phyloP scores from a whole-genome alignment of 805 yeast species.

The Barnettozyma pratensis region DNA sequence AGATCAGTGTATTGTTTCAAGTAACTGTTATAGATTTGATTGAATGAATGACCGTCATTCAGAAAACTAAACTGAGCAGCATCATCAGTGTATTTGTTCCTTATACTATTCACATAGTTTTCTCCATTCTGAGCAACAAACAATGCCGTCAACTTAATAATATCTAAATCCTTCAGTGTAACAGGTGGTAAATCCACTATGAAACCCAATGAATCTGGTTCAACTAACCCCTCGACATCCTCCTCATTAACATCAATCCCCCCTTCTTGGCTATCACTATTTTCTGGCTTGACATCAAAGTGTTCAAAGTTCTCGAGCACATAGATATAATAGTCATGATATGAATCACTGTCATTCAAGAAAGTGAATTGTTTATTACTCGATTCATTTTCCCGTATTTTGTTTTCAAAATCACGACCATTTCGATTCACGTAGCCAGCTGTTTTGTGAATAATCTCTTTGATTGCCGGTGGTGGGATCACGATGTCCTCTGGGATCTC shows the following conservation, averaged over 20 bases:
- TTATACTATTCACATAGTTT: constrained; percentile 36
- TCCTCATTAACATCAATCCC: constrained; percentile 2
- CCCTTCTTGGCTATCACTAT: background rate
- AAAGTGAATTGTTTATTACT: constrained; percentile 59
- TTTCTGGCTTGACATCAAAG: background rate
- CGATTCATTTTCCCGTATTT: constrained; percentile 43
- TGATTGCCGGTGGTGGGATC: constrained; percentile 49
- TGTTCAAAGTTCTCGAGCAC: constrained; percentile 28
- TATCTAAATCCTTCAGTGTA: constrained; percentile 58
- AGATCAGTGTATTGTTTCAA: constrained; percentile 49
- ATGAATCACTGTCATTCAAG: constrained; percentile 47
- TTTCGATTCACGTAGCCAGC: constrained; percentile 64
- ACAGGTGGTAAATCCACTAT: constrained; percentile 30
- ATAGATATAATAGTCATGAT: constrained; percentile 52
- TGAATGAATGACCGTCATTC: constrained; percentile 51
- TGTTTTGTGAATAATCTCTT: constrained; percentile 61
- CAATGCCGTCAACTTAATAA: constrained; percentile 68
- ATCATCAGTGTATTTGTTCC: constrained; percentile 26
- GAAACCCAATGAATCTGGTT: constrained; percentile 8
- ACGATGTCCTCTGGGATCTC: constrained; percentile 38
- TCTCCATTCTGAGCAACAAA: constrained; percentile 59
- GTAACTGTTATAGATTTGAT: constrained; percentile 43
- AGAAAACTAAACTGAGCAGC: constrained; percentile 66
- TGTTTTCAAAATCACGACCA: constrained; percentile 59
- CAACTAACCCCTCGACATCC: constrained; percentile 19